phyloP scores from a whole-genome alignment of 768 basidiomycete genomes.

The Boletus rubropictus region DNA sequence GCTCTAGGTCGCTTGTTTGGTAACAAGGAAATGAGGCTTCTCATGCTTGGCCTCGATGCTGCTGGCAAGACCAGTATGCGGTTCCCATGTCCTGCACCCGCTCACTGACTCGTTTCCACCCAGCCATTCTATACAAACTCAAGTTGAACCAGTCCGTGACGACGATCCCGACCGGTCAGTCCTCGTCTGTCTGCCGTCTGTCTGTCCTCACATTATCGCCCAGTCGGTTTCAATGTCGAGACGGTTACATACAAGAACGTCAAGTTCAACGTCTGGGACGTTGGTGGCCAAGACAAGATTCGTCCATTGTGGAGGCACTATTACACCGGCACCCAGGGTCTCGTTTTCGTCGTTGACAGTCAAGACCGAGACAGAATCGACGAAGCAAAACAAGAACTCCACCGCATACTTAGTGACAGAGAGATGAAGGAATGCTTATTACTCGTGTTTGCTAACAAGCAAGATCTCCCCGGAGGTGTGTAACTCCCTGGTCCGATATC shows the following conservation, averaged over 20 bases:
- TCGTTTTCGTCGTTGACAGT: slow-evolving; percentile 97
- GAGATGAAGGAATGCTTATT: slow-evolving; percentile 98
- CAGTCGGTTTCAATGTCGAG: slow-evolving; percentile 98
- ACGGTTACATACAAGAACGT: slow-evolving; percentile 99
- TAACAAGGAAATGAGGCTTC: slow-evolving; percentile 97
- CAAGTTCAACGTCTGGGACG: slow-evolving; percentile 94
- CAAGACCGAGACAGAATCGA: slow-evolving; percentile 94
- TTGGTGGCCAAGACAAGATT: slow-evolving; percentile 99
- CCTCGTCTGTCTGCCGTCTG: background rate
- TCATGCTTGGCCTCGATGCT: slow-evolving; percentile 97
- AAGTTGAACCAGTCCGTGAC: slow-evolving; percentile 98
- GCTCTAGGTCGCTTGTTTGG: slow-evolving; percentile 83
- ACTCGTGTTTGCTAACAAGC: slow-evolving; percentile 99
- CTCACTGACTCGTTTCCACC: slow-evolving; percentile 1
- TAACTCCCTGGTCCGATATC: slow-evolving; percentile 5
- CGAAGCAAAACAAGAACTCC: slow-evolving; percentile 93
- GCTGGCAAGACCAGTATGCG: slow-evolving; percentile 96
- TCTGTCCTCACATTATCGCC: background rate
- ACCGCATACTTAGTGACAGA: slow-evolving; percentile 90
- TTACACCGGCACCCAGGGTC: slow-evolving; percentile 97
- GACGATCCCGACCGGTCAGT: slow-evolving; percentile 88
- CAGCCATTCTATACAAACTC: slow-evolving; percentile 98
- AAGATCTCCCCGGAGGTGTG: slow-evolving; percentile 93
- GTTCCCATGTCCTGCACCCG: background rate
- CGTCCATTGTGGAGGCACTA: slow-evolving; percentile 98